Base-by-base conservation (phyloP, 139 green algal species). In the Zygnema cylindricum region DNA sequence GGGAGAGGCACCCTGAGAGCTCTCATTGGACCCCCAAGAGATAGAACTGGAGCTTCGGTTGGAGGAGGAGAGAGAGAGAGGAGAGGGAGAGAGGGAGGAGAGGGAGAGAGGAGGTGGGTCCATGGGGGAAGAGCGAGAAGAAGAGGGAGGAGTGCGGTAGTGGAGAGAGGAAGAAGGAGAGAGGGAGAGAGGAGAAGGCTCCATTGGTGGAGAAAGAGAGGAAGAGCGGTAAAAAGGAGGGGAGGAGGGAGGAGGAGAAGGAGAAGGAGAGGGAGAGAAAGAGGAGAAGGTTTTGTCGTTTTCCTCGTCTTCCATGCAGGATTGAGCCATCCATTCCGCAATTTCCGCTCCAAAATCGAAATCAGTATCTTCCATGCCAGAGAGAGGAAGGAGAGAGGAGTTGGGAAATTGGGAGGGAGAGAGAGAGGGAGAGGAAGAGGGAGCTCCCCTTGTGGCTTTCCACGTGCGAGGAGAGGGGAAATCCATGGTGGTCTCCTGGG, bases 291-390 rank as follows among this genome's bases (percentile, higher is more conserved):
- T n/a, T n/a, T n/a, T n/a, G n/a, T n/a, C n/a, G n/a, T n/a, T n/a
- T 35, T 73, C 57, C 7, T 79, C 71, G 16, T 79, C 71, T 16
- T 3, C 71, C 7, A 79, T 79, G 71, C 71, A 79, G 71, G 71
- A 79, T 16, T 79, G 71, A 16, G 71, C 71, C 71, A 79, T 79
- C 71, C 71, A 79, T 43, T 79, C 71, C 7, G 71, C 71, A 11
- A 79, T 79, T 43, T 79, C 71, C 11, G 71, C 71, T 7, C 71
- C 71, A 25, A 11, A 7, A 16, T 79, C 71, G 36, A 16, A 79
- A 7, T 79, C 71, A 16, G 71, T 40, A 41, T 79, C 71, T 3
- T 3, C 7, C 7, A 40, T 16, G 38, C 3, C 3, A 11, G 36
- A 11, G 16, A 43, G 38, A 16, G 36, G 36, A 35, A 30, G 30